Conservation (phyloP, 257 asterid species). For the Solanum microdontum region DNA sequence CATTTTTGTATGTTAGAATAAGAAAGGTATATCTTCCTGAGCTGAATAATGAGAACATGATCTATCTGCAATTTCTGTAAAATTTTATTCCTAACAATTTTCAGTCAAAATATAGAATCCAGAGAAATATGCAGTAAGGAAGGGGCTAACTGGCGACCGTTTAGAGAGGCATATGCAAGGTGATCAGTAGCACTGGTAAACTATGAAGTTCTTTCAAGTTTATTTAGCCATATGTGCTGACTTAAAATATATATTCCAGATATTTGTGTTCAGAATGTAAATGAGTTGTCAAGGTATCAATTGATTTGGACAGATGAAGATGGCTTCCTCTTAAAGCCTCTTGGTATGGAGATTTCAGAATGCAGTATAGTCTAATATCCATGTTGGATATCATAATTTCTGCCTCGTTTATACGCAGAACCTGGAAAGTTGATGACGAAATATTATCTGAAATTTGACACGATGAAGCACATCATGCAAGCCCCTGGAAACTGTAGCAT, state of each 20-base stretch:
- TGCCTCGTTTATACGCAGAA: constrained; percentile 32
- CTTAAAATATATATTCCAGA: constrained; percentile 26
- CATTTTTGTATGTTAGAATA: constrained; percentile 87
- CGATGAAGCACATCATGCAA: constrained; percentile 91
- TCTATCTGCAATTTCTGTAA: constrained; percentile 2
- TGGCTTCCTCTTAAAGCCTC: constrained; percentile 83
- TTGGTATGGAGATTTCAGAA: constrained; percentile 37
- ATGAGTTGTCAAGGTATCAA: constrained; percentile 69
- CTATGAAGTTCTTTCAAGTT: background rate
- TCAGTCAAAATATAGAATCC: constrained; percentile 59
- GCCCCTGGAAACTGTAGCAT: constrained; percentile 59
- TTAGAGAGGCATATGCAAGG: constrained; percentile 87
- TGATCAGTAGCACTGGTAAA: constrained; percentile 10
- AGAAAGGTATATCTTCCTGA: constrained; percentile 60
- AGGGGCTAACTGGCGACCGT: constrained; percentile 39
- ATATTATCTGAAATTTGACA: constrained; percentile 89
- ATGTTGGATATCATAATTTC: background rate
- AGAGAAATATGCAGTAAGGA: constrained; percentile 52
- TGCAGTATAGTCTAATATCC: background rate
- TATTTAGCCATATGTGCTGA: background rate
- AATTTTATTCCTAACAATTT: constrained; percentile 21
- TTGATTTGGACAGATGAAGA: constrained; percentile 96
- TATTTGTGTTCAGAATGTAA: constrained; percentile 79
- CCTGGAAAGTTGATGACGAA: constrained; percentile 96
- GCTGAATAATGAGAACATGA: constrained; percentile 1